Conservation (phyloP, 345 rosid genomes). For the Atalantia buxifolia region DNA sequence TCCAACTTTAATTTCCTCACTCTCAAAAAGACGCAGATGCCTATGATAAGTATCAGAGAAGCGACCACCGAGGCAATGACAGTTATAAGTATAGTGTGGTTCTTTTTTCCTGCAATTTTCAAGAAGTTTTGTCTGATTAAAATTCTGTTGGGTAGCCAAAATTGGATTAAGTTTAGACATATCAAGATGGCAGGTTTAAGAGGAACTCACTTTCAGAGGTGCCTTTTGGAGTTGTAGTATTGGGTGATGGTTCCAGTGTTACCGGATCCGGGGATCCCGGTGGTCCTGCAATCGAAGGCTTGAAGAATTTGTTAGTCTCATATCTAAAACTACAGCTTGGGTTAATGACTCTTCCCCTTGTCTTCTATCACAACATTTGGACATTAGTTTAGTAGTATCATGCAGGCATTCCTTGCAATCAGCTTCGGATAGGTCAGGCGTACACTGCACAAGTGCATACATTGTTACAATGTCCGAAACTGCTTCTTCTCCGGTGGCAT, state of each 20-base stretch:
- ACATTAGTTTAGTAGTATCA: neutral
- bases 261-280: neutral
- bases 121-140: neutral
- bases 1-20: constrained; percentile 8
- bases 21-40: constrained; percentile 6
- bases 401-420: constrained; percentile 30
- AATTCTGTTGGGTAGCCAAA: neutral
- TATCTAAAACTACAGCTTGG: constrained; percentile 10
- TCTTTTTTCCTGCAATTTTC: constrained; percentile 16
- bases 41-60: constrained; percentile 1
- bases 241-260: constrained; percentile 11
- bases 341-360: constrained; percentile 2
- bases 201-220: too few relatives aligned
- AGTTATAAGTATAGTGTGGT: neutral
- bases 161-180: neutral
- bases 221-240: too few relatives aligned
- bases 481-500: constrained; percentile 27
- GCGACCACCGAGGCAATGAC: neutral
- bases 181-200: neutral
- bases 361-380: neutral
- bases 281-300: neutral
- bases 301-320: neutral
- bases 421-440: constrained; percentile 34
- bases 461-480: constrained; percentile 4
- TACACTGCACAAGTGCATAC: constrained; percentile 43